Conservation (phyloP, 768 basidiomycete genomes). For the Nidularia pulvinata region DNA sequence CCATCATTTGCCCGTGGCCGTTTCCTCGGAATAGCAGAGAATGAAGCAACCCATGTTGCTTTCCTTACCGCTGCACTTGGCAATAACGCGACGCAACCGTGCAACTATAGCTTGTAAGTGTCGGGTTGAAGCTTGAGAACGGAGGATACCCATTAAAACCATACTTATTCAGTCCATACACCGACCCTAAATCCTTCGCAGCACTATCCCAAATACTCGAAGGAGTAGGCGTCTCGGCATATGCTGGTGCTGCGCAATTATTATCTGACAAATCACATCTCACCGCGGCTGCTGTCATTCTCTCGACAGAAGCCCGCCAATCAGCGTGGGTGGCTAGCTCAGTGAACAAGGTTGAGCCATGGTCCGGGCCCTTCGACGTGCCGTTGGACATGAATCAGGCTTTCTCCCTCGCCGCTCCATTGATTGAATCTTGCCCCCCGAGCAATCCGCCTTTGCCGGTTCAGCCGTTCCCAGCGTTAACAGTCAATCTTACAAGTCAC, state of each 20-base stretch:
- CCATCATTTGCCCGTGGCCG: slow-evolving; percentile 42
- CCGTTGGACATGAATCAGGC: slow-evolving; percentile 18
- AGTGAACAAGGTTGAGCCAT: slow-evolving; percentile 38
- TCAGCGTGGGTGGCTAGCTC: slow-evolving; percentile 51
- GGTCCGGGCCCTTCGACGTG: slow-evolving; percentile 54
- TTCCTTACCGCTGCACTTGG: slow-evolving; percentile 38
- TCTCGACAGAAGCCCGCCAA: slow-evolving; percentile 61
- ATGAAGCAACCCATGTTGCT: slow-evolving; percentile 53
- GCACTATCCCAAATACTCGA: slow-evolving; percentile 53
- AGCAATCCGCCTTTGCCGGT: slow-evolving; percentile 52
- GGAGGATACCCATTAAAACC: not conserved
- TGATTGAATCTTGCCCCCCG: slow-evolving; percentile 55
- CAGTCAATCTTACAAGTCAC: slow-evolving; percentile 13
- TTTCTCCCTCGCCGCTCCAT: slow-evolving; percentile 35
- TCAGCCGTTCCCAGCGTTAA: slow-evolving; percentile 50
- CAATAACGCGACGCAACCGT: slow-evolving; percentile 47
- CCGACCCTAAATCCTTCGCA: slow-evolving; percentile 46
- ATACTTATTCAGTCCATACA: slow-evolving; percentile 37
- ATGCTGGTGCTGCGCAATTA: slow-evolving; percentile 51
- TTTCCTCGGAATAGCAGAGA: slow-evolving; percentile 45
- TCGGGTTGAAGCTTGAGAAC: not conserved
- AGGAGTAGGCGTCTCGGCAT: slow-evolving; percentile 44
- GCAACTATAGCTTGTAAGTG: slow-evolving; percentile 58
- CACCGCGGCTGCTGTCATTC: slow-evolving; percentile 55
- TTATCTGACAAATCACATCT: slow-evolving; percentile 44